These are phyloP conservation scores for Fusarium mangiferae DNA, from an alignment of 2,329 filamentous ascomycete genomes.

Conservation along the genomic window DNA sequence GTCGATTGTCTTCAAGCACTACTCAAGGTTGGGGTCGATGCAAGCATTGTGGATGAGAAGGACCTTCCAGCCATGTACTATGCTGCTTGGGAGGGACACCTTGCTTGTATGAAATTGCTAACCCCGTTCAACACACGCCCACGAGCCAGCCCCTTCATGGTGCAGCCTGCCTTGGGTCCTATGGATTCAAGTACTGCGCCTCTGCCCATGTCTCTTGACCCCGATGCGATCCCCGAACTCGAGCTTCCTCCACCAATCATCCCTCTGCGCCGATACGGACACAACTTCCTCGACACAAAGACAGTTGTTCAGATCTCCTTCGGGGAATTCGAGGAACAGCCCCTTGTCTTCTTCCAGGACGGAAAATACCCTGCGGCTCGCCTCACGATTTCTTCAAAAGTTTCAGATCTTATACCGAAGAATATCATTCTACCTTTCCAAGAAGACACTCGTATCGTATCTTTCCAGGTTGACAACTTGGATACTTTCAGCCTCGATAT, in stretches of 20 bases:
- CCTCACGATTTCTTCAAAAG: slow-evolving; percentile 95
- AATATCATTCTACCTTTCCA: slow-evolving; percentile 96
- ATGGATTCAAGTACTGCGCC: slow-evolving; percentile 62
- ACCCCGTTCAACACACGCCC: slow-evolving; percentile 65
- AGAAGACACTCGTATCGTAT: slow-evolving; percentile 92
- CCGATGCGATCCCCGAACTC: slow-evolving; percentile 89
- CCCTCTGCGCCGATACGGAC: slow-evolving; percentile 90
- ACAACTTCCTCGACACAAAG: slow-evolving; percentile 98
- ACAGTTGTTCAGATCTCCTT: slow-evolving; percentile 95
- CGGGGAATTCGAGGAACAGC: slow-evolving; percentile 77
- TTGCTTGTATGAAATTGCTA: slow-evolving; percentile 92
- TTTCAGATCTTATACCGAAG: slow-evolving; percentile 94
- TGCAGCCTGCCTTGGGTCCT: slow-evolving; percentile 56
- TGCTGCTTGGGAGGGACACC: slow-evolving; percentile 95
- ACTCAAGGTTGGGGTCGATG: slow-evolving; percentile 80
- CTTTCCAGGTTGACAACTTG: slow-evolving; percentile 94
- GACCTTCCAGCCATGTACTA: slow-evolving; percentile 96
- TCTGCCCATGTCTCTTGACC: slow-evolving; percentile 75
- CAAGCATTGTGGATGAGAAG: slow-evolving; percentile 89
- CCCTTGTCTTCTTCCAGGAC: slow-evolving; percentile 95
- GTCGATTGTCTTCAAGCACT: slow-evolving; percentile 86
- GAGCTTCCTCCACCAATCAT: slow-evolving; percentile 96
- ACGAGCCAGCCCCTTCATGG: slow-evolving; percentile 56
- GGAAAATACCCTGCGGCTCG: slow-evolving; percentile 95
- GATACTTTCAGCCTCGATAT: slow-evolving; percentile 96